A percentile compares a stretch with the other conserved stretches of the same genome.
Conservation (phyloP, 495 filamentous ascomycete genomes). For the Talaromyces adpressus region DNA sequence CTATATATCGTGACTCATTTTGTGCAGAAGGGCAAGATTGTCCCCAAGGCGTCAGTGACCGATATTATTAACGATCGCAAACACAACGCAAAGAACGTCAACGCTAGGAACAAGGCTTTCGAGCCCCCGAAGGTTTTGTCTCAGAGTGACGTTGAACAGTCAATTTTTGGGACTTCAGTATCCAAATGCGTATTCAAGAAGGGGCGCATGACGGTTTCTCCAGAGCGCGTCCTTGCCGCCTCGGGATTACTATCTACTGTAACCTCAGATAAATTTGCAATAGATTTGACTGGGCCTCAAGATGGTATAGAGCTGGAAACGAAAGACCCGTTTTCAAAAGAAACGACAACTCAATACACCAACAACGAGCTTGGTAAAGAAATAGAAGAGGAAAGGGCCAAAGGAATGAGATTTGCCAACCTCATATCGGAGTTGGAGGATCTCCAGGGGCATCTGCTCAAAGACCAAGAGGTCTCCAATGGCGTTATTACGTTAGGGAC, state of each 20-base stretch:
- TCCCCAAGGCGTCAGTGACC: constrained; percentile 9
- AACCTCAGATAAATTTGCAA: neutral
- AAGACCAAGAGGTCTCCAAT: constrained; percentile 9
- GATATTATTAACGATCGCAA: neutral
- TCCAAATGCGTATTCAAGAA: constrained; percentile 74
- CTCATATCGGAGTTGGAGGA: constrained; percentile 30
- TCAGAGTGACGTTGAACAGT: constrained; percentile 31
- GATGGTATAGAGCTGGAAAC: neutral
- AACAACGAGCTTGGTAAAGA: neutral
- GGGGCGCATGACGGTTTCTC: constrained; percentile 65
- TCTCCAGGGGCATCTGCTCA: constrained; percentile 15
- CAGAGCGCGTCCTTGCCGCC: constrained; percentile 56
- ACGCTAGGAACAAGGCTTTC: neutral
- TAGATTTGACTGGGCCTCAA: neutral
- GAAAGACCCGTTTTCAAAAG: neutral
- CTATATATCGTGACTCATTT: constrained; percentile 61
- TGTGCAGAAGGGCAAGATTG: constrained; percentile 45
- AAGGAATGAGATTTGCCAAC: constrained; percentile 17
- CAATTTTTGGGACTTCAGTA: constrained; percentile 47
- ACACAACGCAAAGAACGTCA: neutral
- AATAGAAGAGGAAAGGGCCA: constrained; percentile 2
- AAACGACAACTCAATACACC: neutral
- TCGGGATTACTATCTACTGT: constrained; percentile 35
- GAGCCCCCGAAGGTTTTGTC: neutral
- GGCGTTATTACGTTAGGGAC: constrained; percentile 1